These are phyloP conservation scores for Aspergillus fischeri DNA, from an alignment of 2,329 filamentous ascomycete genomes.

Conservation along the genomic window DNA sequence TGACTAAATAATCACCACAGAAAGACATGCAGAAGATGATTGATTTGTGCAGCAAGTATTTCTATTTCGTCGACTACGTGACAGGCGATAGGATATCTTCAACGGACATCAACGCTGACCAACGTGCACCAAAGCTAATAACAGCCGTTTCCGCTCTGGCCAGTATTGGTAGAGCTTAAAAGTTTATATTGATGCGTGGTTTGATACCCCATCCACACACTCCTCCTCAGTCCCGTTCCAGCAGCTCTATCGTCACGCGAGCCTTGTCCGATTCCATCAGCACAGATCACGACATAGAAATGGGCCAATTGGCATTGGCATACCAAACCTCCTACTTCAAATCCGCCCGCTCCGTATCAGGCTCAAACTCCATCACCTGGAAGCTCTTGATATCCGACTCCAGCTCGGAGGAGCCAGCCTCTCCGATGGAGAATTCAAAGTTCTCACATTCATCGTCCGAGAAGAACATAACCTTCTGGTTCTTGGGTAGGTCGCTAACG, in stretches of 20 bases:
- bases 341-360: too few relatives aligned
- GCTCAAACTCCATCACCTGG: constrained; percentile 2
- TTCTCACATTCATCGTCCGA: constrained; percentile 2
- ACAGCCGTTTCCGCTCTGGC: not conserved
- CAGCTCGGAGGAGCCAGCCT: not conserved
- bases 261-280: not conserved
- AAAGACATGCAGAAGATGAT: too few relatives aligned
- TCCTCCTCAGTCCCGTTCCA: not conserved
- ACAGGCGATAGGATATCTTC: too few relatives aligned
- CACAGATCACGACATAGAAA: too few relatives aligned
- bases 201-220: not conserved
- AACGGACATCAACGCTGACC: too few relatives aligned
- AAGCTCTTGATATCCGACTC: constrained; percentile 1
- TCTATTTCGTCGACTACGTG: too few relatives aligned
- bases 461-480: constrained; percentile 3
- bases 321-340: not conserved
- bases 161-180: not conserved
- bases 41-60: too few relatives aligned
- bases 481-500: not conserved
- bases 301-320: too few relatives aligned
- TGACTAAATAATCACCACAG: not conserved
- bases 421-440: not conserved
- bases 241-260: not conserved
- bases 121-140: too few relatives aligned
- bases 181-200: not conserved